These are phyloP conservation scores for Marsdenia floribunda DNA, from an alignment of 257 asterid species.

Conservation along the genomic window DNA sequence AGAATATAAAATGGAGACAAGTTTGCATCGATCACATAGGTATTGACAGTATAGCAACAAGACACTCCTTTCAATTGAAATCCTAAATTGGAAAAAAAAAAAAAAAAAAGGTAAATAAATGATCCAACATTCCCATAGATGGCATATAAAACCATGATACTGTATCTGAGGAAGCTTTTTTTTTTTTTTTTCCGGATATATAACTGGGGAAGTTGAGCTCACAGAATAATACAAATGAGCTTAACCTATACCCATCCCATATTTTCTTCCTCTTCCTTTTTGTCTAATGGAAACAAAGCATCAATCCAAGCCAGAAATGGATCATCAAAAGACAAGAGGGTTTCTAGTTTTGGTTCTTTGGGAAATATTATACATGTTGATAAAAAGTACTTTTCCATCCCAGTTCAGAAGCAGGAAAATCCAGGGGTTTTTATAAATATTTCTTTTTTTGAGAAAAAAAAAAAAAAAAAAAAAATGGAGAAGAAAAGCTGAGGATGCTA, in stretches of 20 bases:
- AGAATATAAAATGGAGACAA: not conserved
- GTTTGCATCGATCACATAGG: not conserved
- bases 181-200: no score
- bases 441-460: not conserved
- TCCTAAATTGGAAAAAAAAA: no score
- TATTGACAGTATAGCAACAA: not conserved
- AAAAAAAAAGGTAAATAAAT: not conserved
- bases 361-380: not conserved
- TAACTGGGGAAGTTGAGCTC: not conserved
- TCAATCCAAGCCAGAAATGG: not conserved
- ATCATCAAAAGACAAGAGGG: not conserved
- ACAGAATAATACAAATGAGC: no score
- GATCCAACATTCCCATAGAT: not conserved
- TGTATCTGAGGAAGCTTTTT: not conserved
- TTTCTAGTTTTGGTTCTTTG: not conserved
- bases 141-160: not conserved
- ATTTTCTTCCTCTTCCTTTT: not conserved
- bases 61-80: not conserved
- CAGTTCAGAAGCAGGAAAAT: not conserved
- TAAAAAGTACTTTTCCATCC: not conserved
- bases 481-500: not conserved
- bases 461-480: not conserved
- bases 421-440: not conserved
- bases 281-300: not conserved
- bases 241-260: not conserved